Evolutionary conservation across 129 eudicot species (phyloP).

Genomic region (Calendula officinalis): DNA sequence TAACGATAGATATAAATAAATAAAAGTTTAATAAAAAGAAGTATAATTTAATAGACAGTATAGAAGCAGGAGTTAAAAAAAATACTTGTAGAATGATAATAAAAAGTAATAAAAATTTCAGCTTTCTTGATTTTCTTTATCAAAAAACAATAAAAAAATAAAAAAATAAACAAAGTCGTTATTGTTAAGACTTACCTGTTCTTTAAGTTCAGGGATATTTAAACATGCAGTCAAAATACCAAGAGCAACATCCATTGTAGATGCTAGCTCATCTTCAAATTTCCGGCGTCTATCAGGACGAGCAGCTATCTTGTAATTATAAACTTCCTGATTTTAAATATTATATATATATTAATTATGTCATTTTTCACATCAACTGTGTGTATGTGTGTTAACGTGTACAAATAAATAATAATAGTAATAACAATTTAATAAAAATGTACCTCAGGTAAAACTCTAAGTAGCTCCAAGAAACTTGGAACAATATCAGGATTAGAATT

Average conservation of each 20-base stretch:
- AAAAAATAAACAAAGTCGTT: not conserved
- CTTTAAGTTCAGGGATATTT: constrained; percentile 75
- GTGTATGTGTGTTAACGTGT: not conserved
- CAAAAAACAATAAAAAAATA: not conserved
- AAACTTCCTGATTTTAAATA: constrained; percentile 61
- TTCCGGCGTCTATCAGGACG: constrained; percentile 96
- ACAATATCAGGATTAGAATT: constrained; percentile 70
- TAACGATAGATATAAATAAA: not conserved
- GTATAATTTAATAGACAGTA: not conserved
- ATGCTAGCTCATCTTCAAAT: constrained; percentile 93
- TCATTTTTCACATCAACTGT: constrained; percentile 6
- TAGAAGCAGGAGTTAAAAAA: not conserved
- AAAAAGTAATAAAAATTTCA: too few relatives aligned
- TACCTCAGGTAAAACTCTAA: constrained; percentile 98
- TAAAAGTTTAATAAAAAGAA: not conserved
- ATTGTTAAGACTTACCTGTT: constrained; percentile 54
- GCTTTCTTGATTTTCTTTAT: too few relatives aligned
- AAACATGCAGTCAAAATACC: constrained; percentile 84
- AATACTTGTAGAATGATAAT: not conserved
- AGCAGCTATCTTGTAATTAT: constrained; percentile 92
- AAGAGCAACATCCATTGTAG: constrained; percentile 81
- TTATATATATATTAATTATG: constrained; percentile 8
- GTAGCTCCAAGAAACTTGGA: constrained; percentile 91
- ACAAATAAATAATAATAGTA: not conserved
- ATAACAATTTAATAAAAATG: not conserved